Evolutionary conservation across 306 rosid genomes (phyloP), one percentile per base, ranked within the genome.

Genomic region (Pyrus pyrifolia): DNA sequence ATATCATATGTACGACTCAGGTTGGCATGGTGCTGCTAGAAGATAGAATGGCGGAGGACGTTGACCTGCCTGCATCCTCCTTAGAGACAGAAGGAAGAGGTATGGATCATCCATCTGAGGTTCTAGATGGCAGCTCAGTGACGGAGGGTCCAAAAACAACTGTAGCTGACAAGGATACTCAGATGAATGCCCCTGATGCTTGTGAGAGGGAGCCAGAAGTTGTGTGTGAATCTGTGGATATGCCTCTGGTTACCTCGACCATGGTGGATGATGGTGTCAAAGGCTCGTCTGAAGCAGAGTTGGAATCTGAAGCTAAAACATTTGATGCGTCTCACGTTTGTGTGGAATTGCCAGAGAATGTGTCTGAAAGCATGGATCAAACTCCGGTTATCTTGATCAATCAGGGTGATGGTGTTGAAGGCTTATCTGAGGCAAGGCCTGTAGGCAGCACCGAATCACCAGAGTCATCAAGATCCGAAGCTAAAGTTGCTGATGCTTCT

Each of bases 71-170:
- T 31, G 35, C 67, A 15, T 40, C 77, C 11, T 81, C 73, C 11
- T 11, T 52, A 2, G 82, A 63, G 31, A 73, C 72, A 14, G 87
- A 71, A 70, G 78, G 70, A 58, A 79, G 78, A 70, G 76, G 22
- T 31, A 55, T 74, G 51, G 79, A 83, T 46, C 73, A 78, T 63
- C 77, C 35, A 66, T 73, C 84, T 69, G 84, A 79, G 76, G 84
- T 59, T 66, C 57, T 66, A 63, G 75, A 29, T 31, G 77, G 67
- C 40, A 77, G 73, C 52, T 70, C 75, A 21, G 42, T 19, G 2
- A 68, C 14, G 64, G 68, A 67, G 67, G 82, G 68, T 67, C 55
- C 74, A 13, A 68, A 70, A 70, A 72, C 78, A 79, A 74, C 79
- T 58, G 80, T 78, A 77, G 71, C 80, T 62, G 78, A 33, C 74